Conservation (phyloP, 2,329 filamentous ascomycete species). For the Lasiodiplodia sp. region DNA sequence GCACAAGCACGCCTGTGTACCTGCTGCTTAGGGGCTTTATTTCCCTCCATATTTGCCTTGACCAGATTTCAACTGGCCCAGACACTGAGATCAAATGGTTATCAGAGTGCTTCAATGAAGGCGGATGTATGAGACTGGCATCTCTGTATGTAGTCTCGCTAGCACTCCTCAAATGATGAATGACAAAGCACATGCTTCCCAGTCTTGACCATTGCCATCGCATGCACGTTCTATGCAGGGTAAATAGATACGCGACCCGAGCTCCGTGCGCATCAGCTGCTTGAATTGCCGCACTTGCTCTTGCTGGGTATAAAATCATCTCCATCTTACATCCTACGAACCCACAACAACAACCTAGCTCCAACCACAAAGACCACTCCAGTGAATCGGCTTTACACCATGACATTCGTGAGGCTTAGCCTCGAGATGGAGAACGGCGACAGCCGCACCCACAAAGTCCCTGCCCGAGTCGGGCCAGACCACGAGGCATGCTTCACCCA, state of each 20-base stretch:
- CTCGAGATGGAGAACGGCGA: background rate
- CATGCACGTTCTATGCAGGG: background rate
- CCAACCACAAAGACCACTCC: background rate
- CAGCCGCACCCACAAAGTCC: background rate
- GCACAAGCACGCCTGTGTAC: background rate
- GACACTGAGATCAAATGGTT: background rate
- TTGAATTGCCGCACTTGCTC: background rate
- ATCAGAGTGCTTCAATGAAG: background rate
- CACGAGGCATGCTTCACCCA: background rate
- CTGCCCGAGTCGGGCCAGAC: background rate
- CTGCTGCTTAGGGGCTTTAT: background rate
- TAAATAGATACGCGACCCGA: background rate
- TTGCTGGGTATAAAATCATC: background rate
- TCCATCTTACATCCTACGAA: background rate
- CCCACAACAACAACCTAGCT: background rate
- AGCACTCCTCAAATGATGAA: background rate
- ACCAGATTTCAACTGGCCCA: background rate
- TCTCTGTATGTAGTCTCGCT: background rate
- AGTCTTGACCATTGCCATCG: background rate
- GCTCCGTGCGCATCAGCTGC: background rate
- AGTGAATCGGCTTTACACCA: background rate
- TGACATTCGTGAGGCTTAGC: background rate
- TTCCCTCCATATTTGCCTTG: background rate
- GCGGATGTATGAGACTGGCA: background rate
- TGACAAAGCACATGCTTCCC: background rate